A percentile compares a stretch with the other conserved stretches of the same genome.
phyloP scores from a whole-genome alignment of 1,139 yeast species.

The Saccharomyces hybrid region DNA sequence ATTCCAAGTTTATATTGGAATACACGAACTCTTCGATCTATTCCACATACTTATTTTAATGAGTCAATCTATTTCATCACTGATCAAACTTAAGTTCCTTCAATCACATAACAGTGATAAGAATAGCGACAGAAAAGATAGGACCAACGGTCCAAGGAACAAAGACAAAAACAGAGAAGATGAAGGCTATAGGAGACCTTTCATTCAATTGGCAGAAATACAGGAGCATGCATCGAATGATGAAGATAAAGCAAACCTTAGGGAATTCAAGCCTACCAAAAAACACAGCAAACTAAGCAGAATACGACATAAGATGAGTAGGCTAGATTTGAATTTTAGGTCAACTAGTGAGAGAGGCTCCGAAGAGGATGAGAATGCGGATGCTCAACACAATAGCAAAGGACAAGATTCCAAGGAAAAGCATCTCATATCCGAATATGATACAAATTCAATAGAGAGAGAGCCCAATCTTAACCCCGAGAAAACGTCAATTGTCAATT shows the following conservation, averaged over 20 bases:
- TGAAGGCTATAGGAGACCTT: neutral
- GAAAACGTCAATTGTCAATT: neutral
- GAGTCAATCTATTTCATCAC: neutral
- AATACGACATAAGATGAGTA: constrained; percentile 9
- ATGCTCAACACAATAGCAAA: neutral
- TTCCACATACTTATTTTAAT: neutral
- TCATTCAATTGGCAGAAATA: neutral
- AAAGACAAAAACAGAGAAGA: neutral
- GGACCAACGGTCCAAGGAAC: neutral
- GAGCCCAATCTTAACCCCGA: neutral
- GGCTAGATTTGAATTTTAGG: constrained; percentile 9
- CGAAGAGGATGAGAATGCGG: neutral
- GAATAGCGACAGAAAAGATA: neutral
- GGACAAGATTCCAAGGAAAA: neutral
- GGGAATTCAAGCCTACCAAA: neutral
- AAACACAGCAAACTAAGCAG: constrained; percentile 8
- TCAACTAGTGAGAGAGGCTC: neutral
- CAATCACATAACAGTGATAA: neutral
- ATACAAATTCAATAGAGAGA: neutral
- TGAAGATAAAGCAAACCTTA: neutral
- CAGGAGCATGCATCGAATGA: neutral
- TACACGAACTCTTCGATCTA: neutral
- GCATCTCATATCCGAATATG: neutral
- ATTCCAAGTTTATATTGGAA: neutral
- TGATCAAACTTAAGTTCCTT: neutral